Base-by-base conservation (phyloP, 768 basidiomycete genomes). In the Tephrocybe rancida region DNA sequence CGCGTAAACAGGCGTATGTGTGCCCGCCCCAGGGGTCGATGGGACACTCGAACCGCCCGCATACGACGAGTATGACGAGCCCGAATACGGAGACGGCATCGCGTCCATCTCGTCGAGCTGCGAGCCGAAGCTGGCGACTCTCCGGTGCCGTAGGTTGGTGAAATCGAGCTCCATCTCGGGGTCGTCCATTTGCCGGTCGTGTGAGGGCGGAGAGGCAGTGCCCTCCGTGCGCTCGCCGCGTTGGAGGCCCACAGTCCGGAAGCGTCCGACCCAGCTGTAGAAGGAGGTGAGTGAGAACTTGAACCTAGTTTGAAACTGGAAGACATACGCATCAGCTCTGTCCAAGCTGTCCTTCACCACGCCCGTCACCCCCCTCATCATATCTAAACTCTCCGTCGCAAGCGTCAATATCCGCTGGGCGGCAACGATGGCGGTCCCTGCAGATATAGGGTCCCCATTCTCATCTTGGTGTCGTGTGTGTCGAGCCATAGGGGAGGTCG, bases 381-480 rank as follows among this genome's bases (percentile, higher is more conserved):
- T 95, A 64, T 96, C 93, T 68, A 96, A 64, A 64, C 92, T 94
- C 74, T 96, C 95, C 13, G 88, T 89, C 11, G 94, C 92, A 8
- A 96, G 82, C 7, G 86, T 84, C 59, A 96, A 67, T 18, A 96
- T 86, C 46, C 88, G 75, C 66, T 91, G 88, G 9, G 94, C 90
- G 25, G 92, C 88, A 14, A 84, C 78, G 21, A 83, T 78, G 2
- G 90, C 90, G 5, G 84, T 74, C 30, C 82, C 76, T 0, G 81
- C 78, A 43, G 75, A 70, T 18, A 74, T 64, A 8, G 55, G 43
- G 42, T 57, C 51, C 25, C 58, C 56, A 19, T 51, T 56, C 25
- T 56, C 60, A 22, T 61, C 55, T 45, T 54, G 59, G 47, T 64
- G 59, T 29, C 60, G 51, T 19, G 60, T 44, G 27, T 55, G 61